phyloP scores from a whole-genome alignment of 257 asterid species.

The Anisodus tanguticus region DNA sequence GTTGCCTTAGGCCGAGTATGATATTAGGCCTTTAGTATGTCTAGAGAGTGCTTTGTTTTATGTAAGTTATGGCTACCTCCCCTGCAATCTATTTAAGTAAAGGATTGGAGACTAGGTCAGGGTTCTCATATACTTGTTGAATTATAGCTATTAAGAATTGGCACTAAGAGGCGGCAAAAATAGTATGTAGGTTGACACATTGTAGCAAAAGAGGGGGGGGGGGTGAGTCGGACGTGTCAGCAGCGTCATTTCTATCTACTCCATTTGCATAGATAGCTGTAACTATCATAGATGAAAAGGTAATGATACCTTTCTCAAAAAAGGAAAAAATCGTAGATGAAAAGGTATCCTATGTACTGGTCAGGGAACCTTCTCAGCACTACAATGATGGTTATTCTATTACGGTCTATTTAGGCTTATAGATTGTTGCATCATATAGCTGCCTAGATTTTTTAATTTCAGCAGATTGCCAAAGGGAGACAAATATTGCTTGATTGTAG shows the following conservation, averaged over 20 bases:
- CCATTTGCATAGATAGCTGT: not conserved
- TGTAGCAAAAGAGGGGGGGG: not conserved
- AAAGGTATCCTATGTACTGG: not conserved
- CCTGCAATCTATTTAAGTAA: too few species aligned
- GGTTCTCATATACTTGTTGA: not conserved
- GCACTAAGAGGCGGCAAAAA: not conserved
- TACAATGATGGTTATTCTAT: not conserved
- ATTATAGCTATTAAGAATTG: slow-evolving; percentile 9
- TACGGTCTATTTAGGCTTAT: not conserved
- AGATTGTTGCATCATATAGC: not conserved
- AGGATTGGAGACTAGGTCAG: not conserved
- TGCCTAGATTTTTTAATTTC: not conserved
- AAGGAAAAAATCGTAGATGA: not conserved
- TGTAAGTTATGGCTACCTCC: too few species aligned
- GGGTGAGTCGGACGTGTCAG: not conserved
- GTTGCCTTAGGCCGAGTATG: too few species aligned
- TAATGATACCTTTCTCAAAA: not conserved
- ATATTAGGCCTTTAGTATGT: too few species aligned
- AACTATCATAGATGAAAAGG: slow-evolving; percentile 8
- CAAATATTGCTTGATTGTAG: not conserved
- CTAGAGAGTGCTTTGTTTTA: too few species aligned
- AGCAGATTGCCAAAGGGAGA: not conserved
- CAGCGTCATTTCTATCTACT: not conserved
- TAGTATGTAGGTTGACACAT: not conserved
- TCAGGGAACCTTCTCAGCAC: not conserved